A percentile compares a stretch with the other conserved stretches of the same genome.
Evolutionary conservation across 257 asterid species (phyloP).

Genomic region (Solanum chiquidenum): DNA sequence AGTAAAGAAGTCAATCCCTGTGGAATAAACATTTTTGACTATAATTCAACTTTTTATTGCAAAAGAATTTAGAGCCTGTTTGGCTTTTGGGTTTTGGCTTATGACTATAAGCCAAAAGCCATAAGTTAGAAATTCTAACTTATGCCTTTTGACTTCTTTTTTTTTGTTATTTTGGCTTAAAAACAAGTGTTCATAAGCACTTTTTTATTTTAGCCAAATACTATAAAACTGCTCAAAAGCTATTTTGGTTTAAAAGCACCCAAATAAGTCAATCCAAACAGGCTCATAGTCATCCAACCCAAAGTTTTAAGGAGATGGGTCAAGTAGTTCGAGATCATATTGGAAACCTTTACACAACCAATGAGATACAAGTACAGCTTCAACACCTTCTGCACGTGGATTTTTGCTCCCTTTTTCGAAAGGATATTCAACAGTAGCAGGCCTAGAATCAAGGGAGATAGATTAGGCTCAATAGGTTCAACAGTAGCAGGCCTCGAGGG

Average conservation of each 20-base stretch:
- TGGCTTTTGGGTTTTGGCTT: background rate
- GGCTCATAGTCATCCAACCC: background rate
- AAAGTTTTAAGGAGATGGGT: background rate
- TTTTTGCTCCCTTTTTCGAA: background rate
- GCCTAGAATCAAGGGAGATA: background rate
- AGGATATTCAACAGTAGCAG: background rate
- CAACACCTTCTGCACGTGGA: background rate
- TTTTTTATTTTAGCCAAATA: background rate
- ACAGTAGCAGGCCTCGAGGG: background rate
- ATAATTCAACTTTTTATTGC: background rate
- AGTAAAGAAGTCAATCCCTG: background rate
- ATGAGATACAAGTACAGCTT: background rate
- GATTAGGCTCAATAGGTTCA: background rate
- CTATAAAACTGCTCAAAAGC: background rate
- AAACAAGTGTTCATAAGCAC: background rate
- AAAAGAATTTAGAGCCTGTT: background rate
- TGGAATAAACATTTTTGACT: background rate
- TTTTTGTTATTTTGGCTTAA: background rate
- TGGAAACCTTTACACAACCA: background rate
- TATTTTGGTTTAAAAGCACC: background rate
- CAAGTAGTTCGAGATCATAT: background rate
- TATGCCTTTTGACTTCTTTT: background rate
- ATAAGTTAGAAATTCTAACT: no score
- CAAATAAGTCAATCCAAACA: background rate
- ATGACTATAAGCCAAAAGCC: background rate